Evolutionary conservation across 192 early-diverging fungal species (phyloP), one percentile per base, ranked within the genome.

Genomic region (Coemansia sp.): DNA sequence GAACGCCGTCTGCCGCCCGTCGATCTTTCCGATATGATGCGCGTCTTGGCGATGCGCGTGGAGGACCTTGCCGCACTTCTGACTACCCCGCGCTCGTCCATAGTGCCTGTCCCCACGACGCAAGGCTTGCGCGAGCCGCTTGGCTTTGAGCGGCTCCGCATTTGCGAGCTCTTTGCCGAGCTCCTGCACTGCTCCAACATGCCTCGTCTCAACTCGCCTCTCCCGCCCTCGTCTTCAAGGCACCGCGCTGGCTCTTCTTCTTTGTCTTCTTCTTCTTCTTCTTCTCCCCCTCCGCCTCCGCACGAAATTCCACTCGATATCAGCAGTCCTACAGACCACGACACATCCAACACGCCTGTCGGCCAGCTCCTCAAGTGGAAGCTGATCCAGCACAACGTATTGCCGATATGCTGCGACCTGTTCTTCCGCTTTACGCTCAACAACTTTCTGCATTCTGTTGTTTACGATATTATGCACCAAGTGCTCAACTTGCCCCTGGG

Each of bases 391-490:
- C 82, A 88, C 73, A 69, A 70, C 32, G 87, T 90, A 23, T 65
- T 93, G 59, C 87, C 88, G 2, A 81, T 82, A 5, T 88, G 87
- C 65, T 70, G 87, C 67, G 87, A 92, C 66, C 76, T 99, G 56
- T 98, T 99, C 68, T 99, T 98, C 83, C 75, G 84, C 36, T 95
- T 93, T 68, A 89, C 90, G 38, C 97, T 96, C 90, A 99, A 99
- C 82, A 99, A 99, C 84, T 96, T 99, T 75, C 72, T 99, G 66
- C 97, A 99, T 72, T 94, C 93, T 23, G 96, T 99, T 32, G 93
- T 97, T 1, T 99, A 97, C 75, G 97, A 99, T 73, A 96, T 98
- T 88, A 87, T 98, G 70, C 95, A 95, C 70, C 97, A 99, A 78
- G 90, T 97, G 34, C 94, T 96, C 65, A 96, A 97, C 74, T 89